Percentiles rank a stretch among this genome's conserved stretches.
Evolutionary conservation across 1,284 basidiomycete genomes (phyloP).

Genomic region (Microstroma glucosiphilum): DNA sequence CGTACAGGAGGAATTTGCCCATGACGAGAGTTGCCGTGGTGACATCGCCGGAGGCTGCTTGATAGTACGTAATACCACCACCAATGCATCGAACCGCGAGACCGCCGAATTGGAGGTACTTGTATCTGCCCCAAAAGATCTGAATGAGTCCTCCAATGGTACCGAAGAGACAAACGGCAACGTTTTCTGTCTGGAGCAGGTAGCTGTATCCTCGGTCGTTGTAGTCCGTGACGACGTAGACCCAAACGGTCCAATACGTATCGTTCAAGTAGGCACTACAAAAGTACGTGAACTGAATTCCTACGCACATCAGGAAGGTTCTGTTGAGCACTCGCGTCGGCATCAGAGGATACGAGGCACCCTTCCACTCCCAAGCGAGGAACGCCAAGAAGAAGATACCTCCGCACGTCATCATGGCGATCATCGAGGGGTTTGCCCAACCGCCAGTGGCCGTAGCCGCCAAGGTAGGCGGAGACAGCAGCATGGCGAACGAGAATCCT

Average conservation of each 20-base stretch:
- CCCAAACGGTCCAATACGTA: conserved; percentile 52
- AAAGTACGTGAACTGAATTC: conserved; percentile 52
- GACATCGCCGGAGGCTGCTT: background rate
- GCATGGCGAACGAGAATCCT: conserved; percentile 48
- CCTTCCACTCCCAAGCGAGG: conserved; percentile 50
- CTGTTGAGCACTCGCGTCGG: conserved; percentile 53
- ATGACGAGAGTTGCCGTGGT: conserved; percentile 24
- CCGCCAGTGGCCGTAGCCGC: conserved; percentile 41
- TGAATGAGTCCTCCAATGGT: conserved; percentile 9
- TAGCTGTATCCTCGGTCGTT: conserved; percentile 17
- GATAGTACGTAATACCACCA: conserved; percentile 9
- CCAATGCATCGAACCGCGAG: conserved; percentile 14
- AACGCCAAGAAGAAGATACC: conserved; percentile 50
- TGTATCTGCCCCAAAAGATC: conserved; percentile 15
- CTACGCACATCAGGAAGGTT: conserved; percentile 31
- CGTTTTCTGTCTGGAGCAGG: conserved; percentile 25
- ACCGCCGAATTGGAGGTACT: conserved; percentile 16
- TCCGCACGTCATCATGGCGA: conserved; percentile 53
- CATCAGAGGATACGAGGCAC: conserved; percentile 52
- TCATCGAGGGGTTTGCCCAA: conserved; percentile 51
- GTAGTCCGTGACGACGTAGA: conserved; percentile 50
- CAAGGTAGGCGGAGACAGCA: conserved; percentile 52
- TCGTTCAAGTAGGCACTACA: conserved; percentile 48
- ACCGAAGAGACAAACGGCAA: conserved; percentile 20
- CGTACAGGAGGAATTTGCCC: conserved; percentile 45